Percentiles rank a stretch among this genome's conserved stretches.
Conservation (phyloP, 2,329 filamentous ascomycete genomes). For the Gremmenia infestans region DNA sequence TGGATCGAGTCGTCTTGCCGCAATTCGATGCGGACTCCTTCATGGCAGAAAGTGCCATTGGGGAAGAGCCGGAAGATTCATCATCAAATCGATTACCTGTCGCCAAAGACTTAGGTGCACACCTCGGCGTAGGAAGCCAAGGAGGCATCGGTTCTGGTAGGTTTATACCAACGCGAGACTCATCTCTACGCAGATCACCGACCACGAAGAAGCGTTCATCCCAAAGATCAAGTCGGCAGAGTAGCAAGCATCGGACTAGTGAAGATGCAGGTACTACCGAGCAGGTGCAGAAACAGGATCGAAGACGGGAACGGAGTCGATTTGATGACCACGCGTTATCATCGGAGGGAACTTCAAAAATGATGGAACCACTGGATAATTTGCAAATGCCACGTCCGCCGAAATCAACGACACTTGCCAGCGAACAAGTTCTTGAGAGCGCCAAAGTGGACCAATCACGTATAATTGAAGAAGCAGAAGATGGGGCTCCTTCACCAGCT, state of each 20-base stretch:
- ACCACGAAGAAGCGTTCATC: constrained; percentile 48
- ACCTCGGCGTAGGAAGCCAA: constrained; percentile 15
- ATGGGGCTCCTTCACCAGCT: constrained; percentile 66
- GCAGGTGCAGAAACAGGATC: constrained; percentile 18
- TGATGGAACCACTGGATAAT: constrained; percentile 26
- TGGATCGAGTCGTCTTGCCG: constrained; percentile 23
- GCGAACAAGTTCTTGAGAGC: constrained; percentile 21
- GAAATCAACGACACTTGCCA: constrained; percentile 20
- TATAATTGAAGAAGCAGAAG: constrained; percentile 38
- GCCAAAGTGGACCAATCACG: constrained; percentile 13
- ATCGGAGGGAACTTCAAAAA: constrained; percentile 28
- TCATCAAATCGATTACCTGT: constrained; percentile 19
- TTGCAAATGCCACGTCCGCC: constrained; percentile 30
- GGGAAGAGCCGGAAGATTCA: constrained; percentile 43
- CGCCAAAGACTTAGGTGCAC: constrained; percentile 7
- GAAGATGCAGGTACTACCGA: constrained; percentile 22
- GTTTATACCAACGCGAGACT: constrained; percentile 62
- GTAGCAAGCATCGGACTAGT: constrained; percentile 36
- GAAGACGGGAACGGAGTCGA: constrained; percentile 18
- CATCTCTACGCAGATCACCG: constrained; percentile 57
- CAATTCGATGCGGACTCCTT: constrained; percentile 29
- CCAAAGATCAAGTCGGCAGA: constrained; percentile 44
- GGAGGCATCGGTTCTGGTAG: constrained; percentile 33
- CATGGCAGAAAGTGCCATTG: constrained; percentile 33
- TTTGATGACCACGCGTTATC: constrained; percentile 16